phyloP scores from a whole-genome alignment of 805 yeast genomes.

The Ogataea pilisensis region DNA sequence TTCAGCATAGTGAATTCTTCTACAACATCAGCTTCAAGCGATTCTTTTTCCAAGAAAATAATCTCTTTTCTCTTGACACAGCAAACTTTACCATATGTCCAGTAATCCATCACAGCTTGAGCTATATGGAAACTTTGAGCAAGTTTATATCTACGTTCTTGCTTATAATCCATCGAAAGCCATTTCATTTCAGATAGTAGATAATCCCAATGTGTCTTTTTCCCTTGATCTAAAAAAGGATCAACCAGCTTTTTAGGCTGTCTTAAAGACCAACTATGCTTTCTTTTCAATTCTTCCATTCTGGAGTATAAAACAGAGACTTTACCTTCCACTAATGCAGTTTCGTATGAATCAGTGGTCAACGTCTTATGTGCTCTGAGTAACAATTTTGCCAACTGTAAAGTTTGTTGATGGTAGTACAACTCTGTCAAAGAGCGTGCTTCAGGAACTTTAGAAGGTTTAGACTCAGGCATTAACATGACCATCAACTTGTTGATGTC shows the following conservation, averaged over 20 bases:
- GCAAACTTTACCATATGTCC: conserved; percentile 68
- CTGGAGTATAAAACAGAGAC: conserved; percentile 85
- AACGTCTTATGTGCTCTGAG: conserved; percentile 84
- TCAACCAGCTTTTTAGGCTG: conserved; percentile 74
- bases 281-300: conserved; percentile 85
- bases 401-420: conserved; percentile 80
- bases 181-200: conserved; percentile 76
- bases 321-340: conserved; percentile 84
- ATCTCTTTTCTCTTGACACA: conserved; percentile 56
- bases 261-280: conserved; percentile 84
- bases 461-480: conserved; percentile 44
- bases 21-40: conserved; percentile 5
- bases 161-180: conserved; percentile 76
- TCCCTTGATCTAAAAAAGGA: conserved; percentile 45
- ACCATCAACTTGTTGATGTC: conserved; percentile 43
- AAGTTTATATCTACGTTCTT: conserved; percentile 62
- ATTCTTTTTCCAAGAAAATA: conserved; percentile 17
- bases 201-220: conserved; percentile 66
- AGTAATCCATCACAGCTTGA: conserved; percentile 69
- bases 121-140: conserved; percentile 70
- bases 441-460: conserved; percentile 52
- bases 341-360: conserved; percentile 79
- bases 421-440: conserved; percentile 76
- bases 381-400: conserved; percentile 75
- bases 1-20: conserved; percentile 2